Conservation (phyloP, 2,329 filamentous ascomycete species). For the Curvularia spicifera region DNA sequence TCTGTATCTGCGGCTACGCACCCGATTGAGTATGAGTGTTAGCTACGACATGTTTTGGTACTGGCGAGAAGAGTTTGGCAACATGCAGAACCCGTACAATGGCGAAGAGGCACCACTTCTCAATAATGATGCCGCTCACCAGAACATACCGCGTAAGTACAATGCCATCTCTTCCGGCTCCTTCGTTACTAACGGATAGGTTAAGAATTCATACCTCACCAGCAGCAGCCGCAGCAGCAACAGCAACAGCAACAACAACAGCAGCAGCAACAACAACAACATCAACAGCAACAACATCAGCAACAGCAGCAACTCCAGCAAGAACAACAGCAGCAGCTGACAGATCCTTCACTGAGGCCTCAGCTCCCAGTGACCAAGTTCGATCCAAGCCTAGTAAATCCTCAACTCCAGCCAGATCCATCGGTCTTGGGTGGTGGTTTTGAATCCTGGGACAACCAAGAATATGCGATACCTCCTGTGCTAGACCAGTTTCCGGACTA, state of each 20-base stretch:
- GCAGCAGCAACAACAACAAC: constrained; percentile 15
- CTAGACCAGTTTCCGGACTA: constrained; percentile 49
- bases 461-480: constrained; percentile 40
- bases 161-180: background rate
- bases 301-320: background rate
- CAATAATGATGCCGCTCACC: constrained; percentile 32
- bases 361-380: constrained; percentile 35
- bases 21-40: constrained; percentile 47
- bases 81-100: constrained; percentile 47
- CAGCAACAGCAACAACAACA: constrained; percentile 3
- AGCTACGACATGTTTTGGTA: constrained; percentile 52
- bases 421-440: constrained; percentile 29
- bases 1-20: constrained; percentile 41
- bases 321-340: constrained; percentile 18
- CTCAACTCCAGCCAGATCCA: constrained; percentile 30
- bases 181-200: constrained; percentile 17
- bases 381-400: constrained; percentile 34
- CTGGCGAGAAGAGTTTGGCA: constrained; percentile 48
- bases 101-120: constrained; percentile 35
- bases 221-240: constrained; percentile 20
- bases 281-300: constrained; percentile 1
- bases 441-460: constrained; percentile 37
- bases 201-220: constrained; percentile 27
- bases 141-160: constrained; percentile 40
- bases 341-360: constrained; percentile 23